Percentiles rank a stretch among this genome's conserved stretches.
phyloP scores from a whole-genome alignment of 164 flowering plant genomes.

The Stephania cephalantha region DNA sequence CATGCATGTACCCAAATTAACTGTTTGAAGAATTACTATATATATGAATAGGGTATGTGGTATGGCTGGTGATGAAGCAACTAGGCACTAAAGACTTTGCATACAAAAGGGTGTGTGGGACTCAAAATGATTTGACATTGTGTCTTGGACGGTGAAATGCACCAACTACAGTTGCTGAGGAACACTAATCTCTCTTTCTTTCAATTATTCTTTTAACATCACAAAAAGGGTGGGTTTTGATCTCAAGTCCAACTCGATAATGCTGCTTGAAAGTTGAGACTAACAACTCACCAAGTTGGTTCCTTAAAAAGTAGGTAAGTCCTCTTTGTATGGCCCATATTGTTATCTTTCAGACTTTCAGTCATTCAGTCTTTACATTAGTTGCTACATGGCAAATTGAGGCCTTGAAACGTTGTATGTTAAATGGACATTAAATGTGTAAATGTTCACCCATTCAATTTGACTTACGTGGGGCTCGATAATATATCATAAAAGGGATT shows the following conservation, averaged over 20 bases:
- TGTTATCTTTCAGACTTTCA: no score
- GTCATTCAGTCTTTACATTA: no score
- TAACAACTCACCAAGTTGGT: constrained; percentile 2
- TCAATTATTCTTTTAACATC: background rate
- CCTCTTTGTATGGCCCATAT: background rate
- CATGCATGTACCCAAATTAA: background rate
- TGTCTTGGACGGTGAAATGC: constrained; percentile 1
- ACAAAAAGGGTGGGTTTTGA: background rate
- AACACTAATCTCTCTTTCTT: background rate
- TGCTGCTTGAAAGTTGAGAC: background rate
- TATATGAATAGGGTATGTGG: background rate
- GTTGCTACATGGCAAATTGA: no score
- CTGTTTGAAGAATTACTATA: background rate
- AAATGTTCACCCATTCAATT: background rate
- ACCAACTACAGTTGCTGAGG: background rate
- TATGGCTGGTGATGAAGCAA: background rate
- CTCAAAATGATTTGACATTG: background rate
- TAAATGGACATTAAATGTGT: background rate
- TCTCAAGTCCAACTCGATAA: background rate
- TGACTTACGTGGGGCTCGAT: background rate
- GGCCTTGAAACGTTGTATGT: background rate
- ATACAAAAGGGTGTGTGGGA: background rate
- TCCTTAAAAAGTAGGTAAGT: constrained; percentile 1
- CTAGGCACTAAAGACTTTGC: background rate
- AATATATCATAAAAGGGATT: background rate